A percentile compares a stretch with the other conserved stretches of the same genome.
These are phyloP conservation scores for Rusavskia elegans DNA, from an alignment of 495 filamentous ascomycete species.

Conservation along the genomic window DNA sequence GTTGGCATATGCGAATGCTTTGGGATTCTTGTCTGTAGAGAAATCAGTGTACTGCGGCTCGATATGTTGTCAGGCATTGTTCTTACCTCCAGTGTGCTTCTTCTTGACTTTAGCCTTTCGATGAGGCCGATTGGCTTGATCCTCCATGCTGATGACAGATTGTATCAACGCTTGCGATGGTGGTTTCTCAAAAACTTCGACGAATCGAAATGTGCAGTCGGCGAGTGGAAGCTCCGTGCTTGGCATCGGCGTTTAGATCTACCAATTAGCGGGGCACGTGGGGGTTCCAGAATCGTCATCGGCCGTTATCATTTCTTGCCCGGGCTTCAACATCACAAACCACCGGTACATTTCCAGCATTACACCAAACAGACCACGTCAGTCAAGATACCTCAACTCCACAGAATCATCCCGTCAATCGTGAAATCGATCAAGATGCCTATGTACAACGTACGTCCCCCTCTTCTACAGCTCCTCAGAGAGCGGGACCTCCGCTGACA, in stretches of 20 bases:
- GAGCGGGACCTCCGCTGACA: neutral
- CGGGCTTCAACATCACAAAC: no score
- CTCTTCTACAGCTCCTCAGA: neutral
- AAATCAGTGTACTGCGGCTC: neutral
- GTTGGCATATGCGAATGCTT: constrained; percentile 76
- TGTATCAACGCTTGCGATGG: neutral
- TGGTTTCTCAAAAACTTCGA: neutral
- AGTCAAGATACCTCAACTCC: neutral
- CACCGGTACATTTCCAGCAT: no score
- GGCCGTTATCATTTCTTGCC: no score
- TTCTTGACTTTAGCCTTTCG: constrained; percentile 85
- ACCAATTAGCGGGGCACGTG: no score
- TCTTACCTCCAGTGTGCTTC: constrained; percentile 35
- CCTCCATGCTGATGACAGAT: constrained; percentile 42
- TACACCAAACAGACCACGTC: no score
- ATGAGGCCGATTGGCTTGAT: constrained; percentile 76
- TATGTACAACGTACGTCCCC: constrained; percentile 48
- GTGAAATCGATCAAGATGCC: constrained; percentile 35
- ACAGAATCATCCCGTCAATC: neutral
- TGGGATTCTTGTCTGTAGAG: constrained; percentile 59
- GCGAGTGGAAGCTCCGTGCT: neutral
- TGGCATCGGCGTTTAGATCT: neutral
- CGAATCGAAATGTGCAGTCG: neutral
- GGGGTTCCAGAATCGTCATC: no score
- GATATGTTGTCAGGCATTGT: neutral